phyloP scores from a whole-genome alignment of 208 protist species.

The Porcisia hertigi region DNA sequence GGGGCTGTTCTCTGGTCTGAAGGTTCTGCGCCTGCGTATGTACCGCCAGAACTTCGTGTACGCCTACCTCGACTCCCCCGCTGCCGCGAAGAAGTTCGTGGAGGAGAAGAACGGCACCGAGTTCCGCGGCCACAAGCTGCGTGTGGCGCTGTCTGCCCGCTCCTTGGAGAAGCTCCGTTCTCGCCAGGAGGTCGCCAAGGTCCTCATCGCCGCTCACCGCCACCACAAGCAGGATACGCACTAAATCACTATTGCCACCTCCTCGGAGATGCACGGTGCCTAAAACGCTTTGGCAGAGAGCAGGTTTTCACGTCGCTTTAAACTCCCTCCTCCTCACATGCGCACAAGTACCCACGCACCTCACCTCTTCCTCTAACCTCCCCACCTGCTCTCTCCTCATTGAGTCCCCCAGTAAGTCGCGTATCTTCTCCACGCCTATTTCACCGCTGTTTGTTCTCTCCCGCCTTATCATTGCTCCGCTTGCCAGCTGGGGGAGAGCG shows the following conservation, averaged over 20 bases:
- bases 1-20: constrained; percentile 71
- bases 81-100: constrained; percentile 66
- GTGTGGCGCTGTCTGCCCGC: constrained; percentile 61
- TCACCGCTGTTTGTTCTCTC: background rate
- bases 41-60: constrained; percentile 86
- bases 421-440: background rate
- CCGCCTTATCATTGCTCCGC: too few species aligned
- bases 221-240: constrained; percentile 41
- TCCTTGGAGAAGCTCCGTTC: constrained; percentile 73
- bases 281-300: background rate
- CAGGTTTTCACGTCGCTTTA: background rate
- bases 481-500: background rate
- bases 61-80: constrained; percentile 76
- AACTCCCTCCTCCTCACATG: background rate
- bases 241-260: constrained; percentile 1
- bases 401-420: background rate
- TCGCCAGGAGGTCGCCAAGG: constrained; percentile 50
- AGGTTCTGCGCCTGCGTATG: constrained; percentile 73
- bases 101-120: constrained; percentile 77
- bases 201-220: constrained; percentile 74
- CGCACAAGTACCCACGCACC: background rate
- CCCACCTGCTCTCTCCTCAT: background rate
- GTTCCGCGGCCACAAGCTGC: constrained; percentile 79
- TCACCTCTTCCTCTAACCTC: constrained; percentile 2
- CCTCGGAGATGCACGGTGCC: background rate